Conservation (phyloP, 192 early-diverging fungal species). For the Coemansia sp. region DNA sequence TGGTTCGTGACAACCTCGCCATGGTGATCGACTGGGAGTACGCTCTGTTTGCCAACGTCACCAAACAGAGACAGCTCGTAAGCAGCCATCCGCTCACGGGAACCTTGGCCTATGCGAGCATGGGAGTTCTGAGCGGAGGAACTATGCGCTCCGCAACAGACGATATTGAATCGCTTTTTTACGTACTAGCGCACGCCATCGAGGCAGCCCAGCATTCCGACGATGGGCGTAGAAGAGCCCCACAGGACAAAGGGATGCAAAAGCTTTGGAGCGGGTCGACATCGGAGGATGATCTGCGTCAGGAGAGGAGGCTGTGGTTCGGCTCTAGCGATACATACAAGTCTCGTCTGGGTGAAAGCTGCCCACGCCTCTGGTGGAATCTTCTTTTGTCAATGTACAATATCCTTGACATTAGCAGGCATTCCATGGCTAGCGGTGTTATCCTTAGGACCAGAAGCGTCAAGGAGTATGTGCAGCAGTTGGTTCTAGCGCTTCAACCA, state of each 20-base stretch:
- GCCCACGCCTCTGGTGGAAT: no score
- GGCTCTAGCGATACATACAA: no score
- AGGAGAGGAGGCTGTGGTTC: no score
- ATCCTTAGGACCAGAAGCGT: no score
- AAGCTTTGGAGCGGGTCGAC: neutral
- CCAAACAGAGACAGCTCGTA: neutral
- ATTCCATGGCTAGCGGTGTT: no score
- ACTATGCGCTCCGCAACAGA: neutral
- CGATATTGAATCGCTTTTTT: conserved; percentile 20
- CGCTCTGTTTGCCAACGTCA: neutral
- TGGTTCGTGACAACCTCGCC: neutral
- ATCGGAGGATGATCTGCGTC: neutral
- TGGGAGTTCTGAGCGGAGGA: neutral
- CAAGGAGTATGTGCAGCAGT: no score
- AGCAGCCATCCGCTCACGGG: neutral
- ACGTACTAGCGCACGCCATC: neutral
- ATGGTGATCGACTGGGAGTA: conserved; percentile 23
- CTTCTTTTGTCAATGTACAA: no score
- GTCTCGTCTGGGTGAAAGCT: no score
- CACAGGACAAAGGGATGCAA: neutral
- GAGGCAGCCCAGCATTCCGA: neutral
- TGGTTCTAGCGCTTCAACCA: no score
- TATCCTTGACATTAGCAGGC: no score
- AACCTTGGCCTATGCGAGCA: conserved; percentile 3
- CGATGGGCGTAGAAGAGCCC: no score